Conservation (phyloP, 495 filamentous ascomycete genomes). For the Aspergillus sparsus region DNA sequence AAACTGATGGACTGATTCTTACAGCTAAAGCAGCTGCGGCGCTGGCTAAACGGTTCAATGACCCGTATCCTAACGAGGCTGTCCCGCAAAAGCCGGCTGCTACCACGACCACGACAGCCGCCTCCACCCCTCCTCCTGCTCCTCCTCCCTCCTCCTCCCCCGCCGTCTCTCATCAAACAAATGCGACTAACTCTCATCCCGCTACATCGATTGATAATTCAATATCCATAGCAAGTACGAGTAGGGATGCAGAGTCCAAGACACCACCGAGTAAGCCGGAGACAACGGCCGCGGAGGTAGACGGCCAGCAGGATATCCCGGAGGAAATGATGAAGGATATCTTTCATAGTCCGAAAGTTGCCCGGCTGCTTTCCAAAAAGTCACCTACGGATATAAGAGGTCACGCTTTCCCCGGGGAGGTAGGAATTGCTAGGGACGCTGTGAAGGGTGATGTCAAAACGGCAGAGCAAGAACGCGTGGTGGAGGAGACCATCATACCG, state of each 20-base stretch:
- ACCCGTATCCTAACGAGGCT: slow-evolving; percentile 23
- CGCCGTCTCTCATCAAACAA: slow-evolving; percentile 28
- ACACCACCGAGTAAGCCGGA: slow-evolving; percentile 16
- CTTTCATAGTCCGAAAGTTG: slow-evolving; percentile 62
- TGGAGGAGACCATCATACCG: slow-evolving; percentile 28
- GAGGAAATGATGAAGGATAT: slow-evolving; percentile 61
- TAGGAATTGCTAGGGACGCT: background rate
- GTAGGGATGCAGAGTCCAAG: slow-evolving; percentile 28
- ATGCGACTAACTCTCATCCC: slow-evolving; percentile 50
- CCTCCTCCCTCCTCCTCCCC: slow-evolving; percentile 27
- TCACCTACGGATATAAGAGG: slow-evolving; percentile 19
- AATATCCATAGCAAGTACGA: slow-evolving; percentile 35
- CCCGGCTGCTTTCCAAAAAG: slow-evolving; percentile 50
- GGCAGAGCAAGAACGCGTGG: slow-evolving; percentile 8
- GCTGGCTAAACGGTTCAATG: slow-evolving; percentile 58
- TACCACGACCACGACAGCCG: slow-evolving; percentile 1
- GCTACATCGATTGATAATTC: slow-evolving; percentile 56
- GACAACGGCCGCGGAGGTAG: slow-evolving; percentile 9
- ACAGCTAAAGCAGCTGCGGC: slow-evolving; percentile 64
- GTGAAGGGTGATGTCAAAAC: slow-evolving; percentile 21
- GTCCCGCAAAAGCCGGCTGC: slow-evolving; percentile 7
- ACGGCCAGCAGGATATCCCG: slow-evolving; percentile 43
- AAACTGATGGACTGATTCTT: slow-evolving; percentile 62
- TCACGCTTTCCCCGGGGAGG: background rate
- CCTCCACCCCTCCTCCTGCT: slow-evolving; percentile 14